Conservation (phyloP, 805 yeast species). For the Saturnispora serradocipensis region DNA sequence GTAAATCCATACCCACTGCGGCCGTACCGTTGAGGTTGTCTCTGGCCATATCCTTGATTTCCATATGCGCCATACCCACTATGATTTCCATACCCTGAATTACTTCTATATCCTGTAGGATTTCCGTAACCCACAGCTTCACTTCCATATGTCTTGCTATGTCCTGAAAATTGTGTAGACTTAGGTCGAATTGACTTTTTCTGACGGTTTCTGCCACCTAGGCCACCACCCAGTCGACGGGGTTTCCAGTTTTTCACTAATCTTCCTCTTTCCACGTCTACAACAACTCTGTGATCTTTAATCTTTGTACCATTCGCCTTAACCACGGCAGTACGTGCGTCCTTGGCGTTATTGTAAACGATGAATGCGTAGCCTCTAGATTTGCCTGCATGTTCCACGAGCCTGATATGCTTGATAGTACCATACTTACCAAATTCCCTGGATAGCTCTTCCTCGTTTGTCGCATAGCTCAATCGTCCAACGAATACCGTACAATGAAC, state of each 20-base stretch:
- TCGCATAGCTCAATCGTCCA: constrained; percentile 55
- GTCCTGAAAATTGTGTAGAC: neutral
- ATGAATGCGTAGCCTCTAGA: constrained; percentile 74
- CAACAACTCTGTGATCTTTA: constrained; percentile 47
- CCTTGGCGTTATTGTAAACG: constrained; percentile 51
- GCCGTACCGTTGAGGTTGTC: neutral
- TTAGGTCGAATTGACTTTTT: neutral
- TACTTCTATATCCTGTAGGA: neutral
- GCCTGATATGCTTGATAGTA: constrained; percentile 49
- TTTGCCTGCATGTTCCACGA: constrained; percentile 40
- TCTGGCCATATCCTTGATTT: neutral
- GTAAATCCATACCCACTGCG: neutral
- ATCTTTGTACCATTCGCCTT: constrained; percentile 36
- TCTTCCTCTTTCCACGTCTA: constrained; percentile 66
- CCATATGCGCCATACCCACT: neutral
- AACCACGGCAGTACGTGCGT: constrained; percentile 53
- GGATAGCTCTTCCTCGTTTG: constrained; percentile 61
- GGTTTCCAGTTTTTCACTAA: constrained; percentile 62
- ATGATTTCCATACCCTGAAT: neutral
- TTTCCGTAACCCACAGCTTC: neutral
- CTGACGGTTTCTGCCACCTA: constrained; percentile 53
- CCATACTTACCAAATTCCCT: constrained; percentile 59
- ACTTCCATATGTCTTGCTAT: neutral
- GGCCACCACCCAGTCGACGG: constrained; percentile 77
- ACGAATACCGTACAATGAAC: constrained; percentile 76